These are phyloP conservation scores for Phytophthora megakarya DNA, from an alignment of 352 stramenopile genomes.

Conservation along the genomic window DNA sequence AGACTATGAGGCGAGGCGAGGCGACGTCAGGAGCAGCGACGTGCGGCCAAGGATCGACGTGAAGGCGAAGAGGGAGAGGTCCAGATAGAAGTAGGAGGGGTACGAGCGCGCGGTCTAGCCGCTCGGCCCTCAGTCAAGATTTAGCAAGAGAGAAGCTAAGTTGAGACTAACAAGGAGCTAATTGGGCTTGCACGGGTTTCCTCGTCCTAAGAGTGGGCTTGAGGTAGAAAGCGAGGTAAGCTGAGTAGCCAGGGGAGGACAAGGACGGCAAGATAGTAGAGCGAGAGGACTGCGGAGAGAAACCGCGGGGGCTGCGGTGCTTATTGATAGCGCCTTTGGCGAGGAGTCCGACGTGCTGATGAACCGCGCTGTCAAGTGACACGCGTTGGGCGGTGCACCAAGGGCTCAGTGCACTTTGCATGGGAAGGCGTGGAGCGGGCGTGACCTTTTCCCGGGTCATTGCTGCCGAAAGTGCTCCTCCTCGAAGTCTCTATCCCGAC, in stretches of 20 bases:
- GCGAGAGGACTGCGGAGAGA: neutral
- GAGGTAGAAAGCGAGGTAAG: neutral
- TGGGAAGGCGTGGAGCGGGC: neutral
- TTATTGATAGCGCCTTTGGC: neutral
- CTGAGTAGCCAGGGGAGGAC: neutral
- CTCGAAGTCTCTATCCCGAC: neutral
- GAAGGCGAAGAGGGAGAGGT: too few relatives aligned
- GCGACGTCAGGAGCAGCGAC: neutral
- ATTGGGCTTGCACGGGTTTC: neutral
- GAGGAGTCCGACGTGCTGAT: neutral
- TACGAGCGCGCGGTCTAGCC: neutral
- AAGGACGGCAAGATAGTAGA: neutral
- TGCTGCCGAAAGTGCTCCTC: neutral
- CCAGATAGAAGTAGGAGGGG: too few relatives aligned
- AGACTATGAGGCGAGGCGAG: neutral
- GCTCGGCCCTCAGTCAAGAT: neutral
- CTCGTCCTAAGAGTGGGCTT: too few relatives aligned
- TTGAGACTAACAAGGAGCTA: neutral
- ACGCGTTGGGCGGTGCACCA: neutral
- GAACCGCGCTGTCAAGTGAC: neutral
- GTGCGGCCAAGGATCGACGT: too few relatives aligned
- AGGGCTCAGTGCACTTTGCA: neutral
- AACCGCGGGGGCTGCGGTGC: neutral
- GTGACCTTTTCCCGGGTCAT: neutral
- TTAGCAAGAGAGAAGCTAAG: neutral